phyloP scores from a whole-genome alignment of 495 filamentous ascomycete species.

The Aspergillus sclerotioniger region DNA sequence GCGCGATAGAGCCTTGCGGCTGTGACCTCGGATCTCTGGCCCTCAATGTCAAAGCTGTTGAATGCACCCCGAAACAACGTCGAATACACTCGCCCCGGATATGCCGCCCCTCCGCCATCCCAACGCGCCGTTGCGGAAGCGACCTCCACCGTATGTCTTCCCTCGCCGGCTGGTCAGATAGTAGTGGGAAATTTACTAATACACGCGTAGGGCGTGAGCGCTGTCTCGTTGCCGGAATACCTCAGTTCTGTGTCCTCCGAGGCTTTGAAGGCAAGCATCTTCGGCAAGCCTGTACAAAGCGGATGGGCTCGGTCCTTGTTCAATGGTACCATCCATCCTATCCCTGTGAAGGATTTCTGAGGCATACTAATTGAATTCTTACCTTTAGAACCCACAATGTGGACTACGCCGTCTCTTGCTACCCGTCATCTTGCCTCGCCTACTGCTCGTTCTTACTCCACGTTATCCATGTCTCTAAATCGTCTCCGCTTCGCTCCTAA shows the following conservation, averaged over 20 bases:
- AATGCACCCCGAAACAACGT: constrained; percentile 35
- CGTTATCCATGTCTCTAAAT: constrained; percentile 31
- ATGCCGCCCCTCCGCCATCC: constrained; percentile 18
- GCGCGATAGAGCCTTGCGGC: constrained; percentile 35
- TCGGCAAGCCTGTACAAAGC: constrained; percentile 19
- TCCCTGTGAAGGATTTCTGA: background rate
- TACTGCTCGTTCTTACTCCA: constrained; percentile 37
- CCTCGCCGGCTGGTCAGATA: background rate
- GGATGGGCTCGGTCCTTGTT: constrained; percentile 21
- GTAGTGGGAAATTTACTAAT: background rate
- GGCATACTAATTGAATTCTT: background rate
- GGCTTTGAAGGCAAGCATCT: constrained; percentile 22
- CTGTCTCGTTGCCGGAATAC: constrained; percentile 28
- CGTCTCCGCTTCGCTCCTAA: constrained; percentile 23
- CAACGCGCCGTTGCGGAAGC: constrained; percentile 17
- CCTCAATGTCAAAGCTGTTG: constrained; percentile 42
- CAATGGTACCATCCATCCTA: constrained; percentile 12
- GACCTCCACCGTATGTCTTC: constrained; percentile 22
- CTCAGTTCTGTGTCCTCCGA: constrained; percentile 29
- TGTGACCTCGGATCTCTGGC: constrained; percentile 44
- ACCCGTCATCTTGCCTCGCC: constrained; percentile 16
- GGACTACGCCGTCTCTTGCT: constrained; percentile 24
- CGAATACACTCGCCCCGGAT: constrained; percentile 21
- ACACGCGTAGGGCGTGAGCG: constrained; percentile 6
- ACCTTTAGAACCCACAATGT: constrained; percentile 21